These are phyloP conservation scores for Quercus tomentella DNA, from an alignment of 331 rosid genomes.

Conservation along the genomic window DNA sequence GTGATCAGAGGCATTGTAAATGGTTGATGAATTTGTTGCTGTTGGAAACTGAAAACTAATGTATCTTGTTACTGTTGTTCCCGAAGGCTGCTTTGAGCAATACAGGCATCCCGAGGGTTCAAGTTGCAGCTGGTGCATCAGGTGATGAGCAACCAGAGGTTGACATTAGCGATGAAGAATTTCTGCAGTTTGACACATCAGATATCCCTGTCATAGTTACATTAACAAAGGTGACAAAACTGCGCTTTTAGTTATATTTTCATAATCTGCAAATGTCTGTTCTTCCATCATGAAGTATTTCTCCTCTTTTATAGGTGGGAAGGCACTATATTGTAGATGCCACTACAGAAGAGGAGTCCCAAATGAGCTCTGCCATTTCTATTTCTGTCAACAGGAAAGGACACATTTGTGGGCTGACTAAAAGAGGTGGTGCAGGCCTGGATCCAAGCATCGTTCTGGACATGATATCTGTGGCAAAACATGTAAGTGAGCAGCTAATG, in stretches of 20 bases:
- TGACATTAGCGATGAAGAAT: conserved; percentile 84
- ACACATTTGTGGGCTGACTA: conserved; percentile 70
- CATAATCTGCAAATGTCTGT: neutral
- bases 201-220: conserved; percentile 78
- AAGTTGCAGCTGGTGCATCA: conserved; percentile 51
- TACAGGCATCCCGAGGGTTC: conserved; percentile 82
- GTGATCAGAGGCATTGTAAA: neutral
- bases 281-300: neutral
- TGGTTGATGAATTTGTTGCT: neutral
- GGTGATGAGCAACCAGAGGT: conserved; percentile 70
- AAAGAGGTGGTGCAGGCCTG: conserved; percentile 79
- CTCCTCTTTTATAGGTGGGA: conserved; percentile 50
- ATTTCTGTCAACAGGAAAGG: conserved; percentile 72
- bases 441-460: conserved; percentile 89
- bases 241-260: neutral
- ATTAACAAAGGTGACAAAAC: conserved; percentile 60
- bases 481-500: conserved; percentile 69
- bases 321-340: conserved; percentile 86
- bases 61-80: conserved; percentile 22
- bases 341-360: conserved; percentile 85
- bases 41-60: neutral
- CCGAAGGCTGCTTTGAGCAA: conserved; percentile 86
- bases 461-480: conserved; percentile 77
- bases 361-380: conserved; percentile 87
- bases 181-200: conserved; percentile 86